Conservation (phyloP, 2,329 filamentous ascomycete species). For the Colletotrichum australisinense region DNA sequence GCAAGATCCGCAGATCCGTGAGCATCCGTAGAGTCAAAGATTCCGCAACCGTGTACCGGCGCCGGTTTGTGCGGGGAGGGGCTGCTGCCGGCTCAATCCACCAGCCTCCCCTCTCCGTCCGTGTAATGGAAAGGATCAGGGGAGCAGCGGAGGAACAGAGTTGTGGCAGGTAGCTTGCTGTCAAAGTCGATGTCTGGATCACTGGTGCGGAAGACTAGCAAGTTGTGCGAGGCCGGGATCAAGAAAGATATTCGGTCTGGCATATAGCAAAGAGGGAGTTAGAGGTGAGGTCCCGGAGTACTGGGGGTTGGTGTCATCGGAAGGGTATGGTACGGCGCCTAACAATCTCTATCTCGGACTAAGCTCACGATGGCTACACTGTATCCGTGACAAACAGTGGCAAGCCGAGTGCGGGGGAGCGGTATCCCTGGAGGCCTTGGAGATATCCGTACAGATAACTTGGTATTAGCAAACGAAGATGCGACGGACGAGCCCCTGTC, state of each 20-base stretch:
- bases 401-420: slow-evolving; percentile 10
- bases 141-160: not conserved
- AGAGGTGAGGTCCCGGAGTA: not conserved
- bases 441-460: not conserved
- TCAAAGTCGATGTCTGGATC: slow-evolving; percentile 23
- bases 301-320: not conserved
- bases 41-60: not conserved
- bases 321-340: not conserved
- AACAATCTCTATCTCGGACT: not conserved
- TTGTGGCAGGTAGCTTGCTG: slow-evolving; percentile 15
- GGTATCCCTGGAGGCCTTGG: slow-evolving; percentile 3
- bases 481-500: slow-evolving; percentile 11
- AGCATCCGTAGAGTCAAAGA: not conserved
- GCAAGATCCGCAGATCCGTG: not conserved
- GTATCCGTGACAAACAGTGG: slow-evolving; percentile 8
- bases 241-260: not conserved
- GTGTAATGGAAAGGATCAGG: not conserved
- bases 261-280: not conserved
- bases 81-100: not conserved
- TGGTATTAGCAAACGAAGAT: slow-evolving; percentile 14
- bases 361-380: slow-evolving; percentile 15
- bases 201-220: slow-evolving; percentile 13
- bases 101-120: slow-evolving; percentile 10
- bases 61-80: not conserved
- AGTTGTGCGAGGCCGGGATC: not conserved